These are phyloP conservation scores for Lantana camara DNA, from an alignment of 257 asterid genomes.

Conservation along the genomic window DNA sequence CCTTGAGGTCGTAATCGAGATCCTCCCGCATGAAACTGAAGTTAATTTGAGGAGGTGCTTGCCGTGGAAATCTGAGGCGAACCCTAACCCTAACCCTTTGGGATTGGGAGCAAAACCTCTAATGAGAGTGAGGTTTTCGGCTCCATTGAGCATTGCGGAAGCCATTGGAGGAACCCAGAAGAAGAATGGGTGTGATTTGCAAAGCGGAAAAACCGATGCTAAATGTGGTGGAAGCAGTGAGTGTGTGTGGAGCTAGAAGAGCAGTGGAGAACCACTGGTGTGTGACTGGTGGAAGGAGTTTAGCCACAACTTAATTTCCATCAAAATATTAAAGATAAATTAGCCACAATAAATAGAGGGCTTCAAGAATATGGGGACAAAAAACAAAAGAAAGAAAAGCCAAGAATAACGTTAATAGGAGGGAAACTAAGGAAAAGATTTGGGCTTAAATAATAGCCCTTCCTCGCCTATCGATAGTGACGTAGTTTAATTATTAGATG, in stretches of 20 bases:
- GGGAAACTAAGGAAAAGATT: no score
- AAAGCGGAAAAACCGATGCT: background rate
- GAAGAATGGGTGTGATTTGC: background rate
- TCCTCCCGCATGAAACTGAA: conserved; percentile 38
- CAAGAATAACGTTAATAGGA: no score
- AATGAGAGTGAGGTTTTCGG: conserved; percentile 48
- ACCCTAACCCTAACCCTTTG: conserved; percentile 44
- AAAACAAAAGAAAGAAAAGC: no score
- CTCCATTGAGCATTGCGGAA: conserved; percentile 67
- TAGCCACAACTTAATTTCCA: conserved; percentile 26
- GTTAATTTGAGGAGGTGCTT: conserved; percentile 42
- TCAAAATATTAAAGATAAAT: background rate
- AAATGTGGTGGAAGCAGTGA: conserved; percentile 2
- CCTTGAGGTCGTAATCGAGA: conserved; percentile 35
- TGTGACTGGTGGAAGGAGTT: conserved; percentile 24
- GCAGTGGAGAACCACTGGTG: conserved; percentile 26
- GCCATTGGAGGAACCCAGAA: conserved; percentile 49
- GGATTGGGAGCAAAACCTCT: conserved; percentile 47
- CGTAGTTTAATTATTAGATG: no score
- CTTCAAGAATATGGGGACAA: no score
- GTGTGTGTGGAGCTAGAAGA: conserved; percentile 23
- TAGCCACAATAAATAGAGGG: no score
- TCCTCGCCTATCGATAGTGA: no score
- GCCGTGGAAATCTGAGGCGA: conserved; percentile 52
- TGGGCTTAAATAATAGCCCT: no score